phyloP scores from a whole-genome alignment of 192 early-diverging fungal species.

The Coemansia sp. region DNA sequence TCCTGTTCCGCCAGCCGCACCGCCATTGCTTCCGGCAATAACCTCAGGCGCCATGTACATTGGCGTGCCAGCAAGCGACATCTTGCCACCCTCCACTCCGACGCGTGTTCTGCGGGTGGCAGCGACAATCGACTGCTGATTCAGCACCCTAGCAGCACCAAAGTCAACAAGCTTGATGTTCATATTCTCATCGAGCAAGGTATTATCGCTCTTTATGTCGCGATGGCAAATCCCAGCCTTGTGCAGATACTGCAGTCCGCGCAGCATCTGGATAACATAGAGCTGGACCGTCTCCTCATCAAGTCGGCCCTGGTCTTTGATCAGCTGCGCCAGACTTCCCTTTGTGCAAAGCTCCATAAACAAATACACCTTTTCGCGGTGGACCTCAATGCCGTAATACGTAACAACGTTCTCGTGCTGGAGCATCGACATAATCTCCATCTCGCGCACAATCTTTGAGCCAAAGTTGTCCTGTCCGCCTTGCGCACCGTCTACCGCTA shows the following conservation, averaged over 20 bases:
- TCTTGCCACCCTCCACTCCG: slow-evolving; percentile 8
- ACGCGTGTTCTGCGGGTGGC: slow-evolving; percentile 40
- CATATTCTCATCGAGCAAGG: slow-evolving; percentile 75
- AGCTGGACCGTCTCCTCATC: slow-evolving; percentile 71
- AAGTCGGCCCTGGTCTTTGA: slow-evolving; percentile 76
- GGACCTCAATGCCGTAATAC: slow-evolving; percentile 90
- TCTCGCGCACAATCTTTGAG: slow-evolving; percentile 80
- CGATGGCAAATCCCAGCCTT: slow-evolving; percentile 83
- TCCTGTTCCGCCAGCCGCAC: slow-evolving; percentile 31
- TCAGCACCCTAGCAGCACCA: slow-evolving; percentile 86
- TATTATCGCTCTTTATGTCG: slow-evolving; percentile 85
- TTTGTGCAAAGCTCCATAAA: slow-evolving; percentile 92
- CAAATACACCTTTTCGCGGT: slow-evolving; percentile 81
- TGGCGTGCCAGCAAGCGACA: slow-evolving; percentile 61
- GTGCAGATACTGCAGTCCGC: slow-evolving; percentile 85
- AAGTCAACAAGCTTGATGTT: slow-evolving; percentile 87
- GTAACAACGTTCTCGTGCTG: slow-evolving; percentile 87
- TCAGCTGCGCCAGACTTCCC: slow-evolving; percentile 68
- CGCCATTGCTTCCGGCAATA: slow-evolving; percentile 74
- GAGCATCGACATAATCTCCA: slow-evolving; percentile 88
- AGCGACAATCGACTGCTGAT: slow-evolving; percentile 59
- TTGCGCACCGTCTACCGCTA: slow-evolving; percentile 4
- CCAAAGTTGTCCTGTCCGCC: slow-evolving; percentile 35
- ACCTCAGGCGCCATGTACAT: slow-evolving; percentile 73
- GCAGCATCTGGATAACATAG: slow-evolving; percentile 80